Percentiles rank a stretch among this genome's conserved stretches.
Evolutionary conservation across 2,329 filamentous ascomycete genomes (phyloP).

Genomic region (Calonectria pauciramosa): DNA sequence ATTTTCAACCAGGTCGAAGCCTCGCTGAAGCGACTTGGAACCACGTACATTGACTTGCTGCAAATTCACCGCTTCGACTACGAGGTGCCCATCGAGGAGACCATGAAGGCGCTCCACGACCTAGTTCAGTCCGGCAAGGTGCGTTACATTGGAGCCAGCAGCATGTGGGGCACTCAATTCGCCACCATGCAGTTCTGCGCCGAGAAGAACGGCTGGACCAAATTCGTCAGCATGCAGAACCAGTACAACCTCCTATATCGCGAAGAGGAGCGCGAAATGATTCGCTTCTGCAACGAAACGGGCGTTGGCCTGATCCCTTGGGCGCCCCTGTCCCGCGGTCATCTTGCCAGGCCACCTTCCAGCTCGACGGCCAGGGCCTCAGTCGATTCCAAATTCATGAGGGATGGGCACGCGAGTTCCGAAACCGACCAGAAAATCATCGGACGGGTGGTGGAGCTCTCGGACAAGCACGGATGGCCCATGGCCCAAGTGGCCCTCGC

Average conservation of each 20-base stretch:
- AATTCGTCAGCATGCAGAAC: constrained; percentile 72
- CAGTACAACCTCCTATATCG: constrained; percentile 68
- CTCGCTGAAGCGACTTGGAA: constrained; percentile 38
- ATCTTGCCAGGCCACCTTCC: neutral
- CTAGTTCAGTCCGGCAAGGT: constrained; percentile 69
- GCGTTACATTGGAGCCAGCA: constrained; percentile 64
- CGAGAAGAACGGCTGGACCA: constrained; percentile 67
- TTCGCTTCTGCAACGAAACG: constrained; percentile 55
- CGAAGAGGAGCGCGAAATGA: constrained; percentile 68
- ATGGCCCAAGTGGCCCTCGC: constrained; percentile 76
- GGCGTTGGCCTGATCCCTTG: constrained; percentile 38
- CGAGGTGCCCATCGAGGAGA: constrained; percentile 64
- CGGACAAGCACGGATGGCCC: constrained; percentile 67
- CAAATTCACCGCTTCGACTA: constrained; percentile 65
- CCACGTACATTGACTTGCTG: constrained; percentile 66
- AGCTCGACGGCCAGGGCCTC: neutral
- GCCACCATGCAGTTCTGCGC: constrained; percentile 65
- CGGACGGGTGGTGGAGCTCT: constrained; percentile 63
- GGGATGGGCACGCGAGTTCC: neutral
- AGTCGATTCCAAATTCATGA: neutral
- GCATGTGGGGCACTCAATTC: constrained; percentile 62
- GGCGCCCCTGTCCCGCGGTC: constrained; percentile 28
- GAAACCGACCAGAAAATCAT: neutral
- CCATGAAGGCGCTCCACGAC: constrained; percentile 70
- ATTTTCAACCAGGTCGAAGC: constrained; percentile 40